Evolutionary conservation across 78 protist genomes (phyloP).

Genomic region (Dictyostelium purpureum): DNA sequence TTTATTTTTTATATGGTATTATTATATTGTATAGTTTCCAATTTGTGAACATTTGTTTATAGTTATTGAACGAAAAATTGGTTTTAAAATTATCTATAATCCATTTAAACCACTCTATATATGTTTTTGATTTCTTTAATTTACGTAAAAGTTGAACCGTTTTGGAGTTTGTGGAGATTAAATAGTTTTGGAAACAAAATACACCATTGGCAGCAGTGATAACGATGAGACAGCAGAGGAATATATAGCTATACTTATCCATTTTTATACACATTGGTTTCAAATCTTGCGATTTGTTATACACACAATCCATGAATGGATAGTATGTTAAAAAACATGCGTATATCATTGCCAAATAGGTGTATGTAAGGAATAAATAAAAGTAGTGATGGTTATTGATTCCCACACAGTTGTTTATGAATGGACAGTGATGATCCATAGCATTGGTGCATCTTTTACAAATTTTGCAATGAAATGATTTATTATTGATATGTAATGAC

Average conservation of each 20-base stretch:
- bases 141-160: constrained; percentile 4
- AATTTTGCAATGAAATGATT: constrained; percentile 38
- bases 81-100: background rate
- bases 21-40: background rate
- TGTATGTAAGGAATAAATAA: background rate
- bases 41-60: background rate
- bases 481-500: background rate
- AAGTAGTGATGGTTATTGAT: constrained; percentile 18
- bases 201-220: background rate
- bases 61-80: background rate
- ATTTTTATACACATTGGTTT: background rate
- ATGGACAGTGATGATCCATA: constrained; percentile 75
- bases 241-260: constrained; percentile 13
- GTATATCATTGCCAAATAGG: background rate
- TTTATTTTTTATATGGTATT: background rate
- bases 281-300: background rate
- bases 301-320: constrained; percentile 20
- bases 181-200: constrained; percentile 17
- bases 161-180: constrained; percentile 11
- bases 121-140: constrained; percentile 5
- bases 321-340: constrained; percentile 5
- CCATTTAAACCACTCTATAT: constrained; percentile 3
- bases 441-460: constrained; percentile 42
- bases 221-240: constrained; percentile 10
- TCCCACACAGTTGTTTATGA: constrained; percentile 37